Conservation (phyloP, 176 grass and related monocot genomes). For the Avena sativa region DNA sequence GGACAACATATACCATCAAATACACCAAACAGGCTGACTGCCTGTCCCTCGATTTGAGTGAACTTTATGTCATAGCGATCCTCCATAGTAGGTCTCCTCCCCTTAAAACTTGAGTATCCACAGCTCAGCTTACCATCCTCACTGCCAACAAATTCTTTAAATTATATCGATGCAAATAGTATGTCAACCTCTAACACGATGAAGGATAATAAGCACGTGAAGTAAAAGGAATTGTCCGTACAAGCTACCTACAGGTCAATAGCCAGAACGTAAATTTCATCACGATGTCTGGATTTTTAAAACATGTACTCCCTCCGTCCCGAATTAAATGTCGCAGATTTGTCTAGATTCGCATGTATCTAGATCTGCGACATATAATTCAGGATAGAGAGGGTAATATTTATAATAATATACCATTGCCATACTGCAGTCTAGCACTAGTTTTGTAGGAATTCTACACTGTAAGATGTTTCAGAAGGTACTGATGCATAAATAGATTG, state of each 20-base stretch:
- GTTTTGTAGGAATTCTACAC: background rate
- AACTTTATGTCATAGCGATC: slow-evolving; percentile 79
- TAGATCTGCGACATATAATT: too few species aligned
- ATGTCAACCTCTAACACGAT: background rate
- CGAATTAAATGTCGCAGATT: too few species aligned
- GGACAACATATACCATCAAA: slow-evolving; percentile 75
- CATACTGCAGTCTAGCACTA: background rate
- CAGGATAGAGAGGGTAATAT: background rate
- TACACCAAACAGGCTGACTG: slow-evolving; percentile 76
- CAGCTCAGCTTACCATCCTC: slow-evolving; percentile 69
- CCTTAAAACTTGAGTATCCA: slow-evolving; percentile 76
- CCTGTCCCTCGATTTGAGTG: slow-evolving; percentile 49
- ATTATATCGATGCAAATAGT: slow-evolving; percentile 16
- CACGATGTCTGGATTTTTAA: background rate
- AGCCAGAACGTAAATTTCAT: background rate
- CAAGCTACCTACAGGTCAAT: slow-evolving; percentile 2
- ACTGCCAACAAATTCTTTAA: slow-evolving; percentile 51
- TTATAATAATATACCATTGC: background rate
- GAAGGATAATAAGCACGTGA: background rate
- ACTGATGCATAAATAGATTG: slow-evolving; percentile 10
- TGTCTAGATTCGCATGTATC: too few species aligned
- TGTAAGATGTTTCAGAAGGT: background rate
- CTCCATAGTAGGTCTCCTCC: slow-evolving; percentile 77
- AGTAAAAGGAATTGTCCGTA: background rate
- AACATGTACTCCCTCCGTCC: background rate